Conservation (phyloP, 306 rosid genomes). For the Vigna angularis region DNA sequence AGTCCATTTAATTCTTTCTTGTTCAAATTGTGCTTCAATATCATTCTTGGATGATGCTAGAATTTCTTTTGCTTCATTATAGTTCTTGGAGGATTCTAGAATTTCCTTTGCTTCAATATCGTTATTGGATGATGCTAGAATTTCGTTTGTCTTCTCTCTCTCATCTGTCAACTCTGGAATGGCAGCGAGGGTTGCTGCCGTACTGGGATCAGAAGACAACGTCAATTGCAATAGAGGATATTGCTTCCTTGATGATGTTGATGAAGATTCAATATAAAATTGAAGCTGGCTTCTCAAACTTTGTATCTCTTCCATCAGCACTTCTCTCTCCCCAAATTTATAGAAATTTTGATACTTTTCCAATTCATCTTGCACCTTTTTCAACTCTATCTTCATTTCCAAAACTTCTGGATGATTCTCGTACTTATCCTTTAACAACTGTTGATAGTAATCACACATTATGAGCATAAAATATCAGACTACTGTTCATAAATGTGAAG, state of each 20-base stretch:
- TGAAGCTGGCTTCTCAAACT: slow-evolving; percentile 93
- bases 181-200: slow-evolving; percentile 59
- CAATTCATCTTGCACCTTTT: slow-evolving; percentile 77
- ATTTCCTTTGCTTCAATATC: slow-evolving; percentile 54
- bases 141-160: slow-evolving; percentile 54
- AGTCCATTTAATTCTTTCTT: slow-evolving; percentile 86
- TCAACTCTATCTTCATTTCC: slow-evolving; percentile 77
- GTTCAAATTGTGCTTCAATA: slow-evolving; percentile 64
- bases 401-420: slow-evolving; percentile 95
- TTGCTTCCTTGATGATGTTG: slow-evolving; percentile 60
- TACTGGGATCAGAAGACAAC: slow-evolving; percentile 58
- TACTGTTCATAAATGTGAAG: slow-evolving; percentile 13
- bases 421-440: slow-evolving; percentile 86
- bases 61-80: slow-evolving; percentile 54
- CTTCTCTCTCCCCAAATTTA: slow-evolving; percentile 92
- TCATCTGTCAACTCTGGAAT: slow-evolving; percentile 71
- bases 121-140: slow-evolving; percentile 59
- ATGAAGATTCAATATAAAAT: slow-evolving; percentile 75
- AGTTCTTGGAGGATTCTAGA: slow-evolving; percentile 59
- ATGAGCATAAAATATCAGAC: slow-evolving; percentile 31
- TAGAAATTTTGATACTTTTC: slow-evolving; percentile 72
- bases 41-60: slow-evolving; percentile 58
- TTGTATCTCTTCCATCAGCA: slow-evolving; percentile 94
- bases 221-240: slow-evolving; percentile 72
- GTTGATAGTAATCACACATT: slow-evolving; percentile 47